Evolutionary conservation across 208 protist genomes (phyloP).

Genomic region (Perkinsela sp.): DNA sequence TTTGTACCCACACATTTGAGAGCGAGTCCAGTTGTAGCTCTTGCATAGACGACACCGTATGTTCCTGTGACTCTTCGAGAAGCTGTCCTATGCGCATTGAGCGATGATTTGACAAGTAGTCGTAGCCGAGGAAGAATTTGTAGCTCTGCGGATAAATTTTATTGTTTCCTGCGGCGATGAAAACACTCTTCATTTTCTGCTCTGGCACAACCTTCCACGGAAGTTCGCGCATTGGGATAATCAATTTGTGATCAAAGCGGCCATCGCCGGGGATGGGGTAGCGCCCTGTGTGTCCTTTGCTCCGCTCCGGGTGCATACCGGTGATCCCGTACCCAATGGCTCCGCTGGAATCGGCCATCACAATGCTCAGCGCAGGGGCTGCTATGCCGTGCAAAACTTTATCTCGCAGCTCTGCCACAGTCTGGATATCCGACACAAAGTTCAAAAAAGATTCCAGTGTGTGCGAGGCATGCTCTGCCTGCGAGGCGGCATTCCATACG

Average conservation of each 20-base stretch:
- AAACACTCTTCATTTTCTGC: neutral
- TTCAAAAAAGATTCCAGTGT: neutral
- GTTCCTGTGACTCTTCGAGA: neutral
- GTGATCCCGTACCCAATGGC: neutral
- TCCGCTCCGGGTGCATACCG: neutral
- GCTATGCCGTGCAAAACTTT: constrained; percentile 1
- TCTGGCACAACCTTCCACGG: neutral
- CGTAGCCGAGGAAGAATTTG: neutral
- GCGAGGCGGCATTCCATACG: neutral
- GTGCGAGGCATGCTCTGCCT: neutral
- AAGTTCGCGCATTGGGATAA: neutral
- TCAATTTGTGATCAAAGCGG: neutral
- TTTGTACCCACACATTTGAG: neutral
- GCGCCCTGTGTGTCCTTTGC: neutral
- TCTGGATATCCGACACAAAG: neutral
- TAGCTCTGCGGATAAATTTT: neutral
- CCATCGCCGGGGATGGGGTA: neutral
- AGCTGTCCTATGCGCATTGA: neutral
- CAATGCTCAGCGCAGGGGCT: neutral
- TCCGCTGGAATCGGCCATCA: neutral
- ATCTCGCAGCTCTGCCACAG: neutral
- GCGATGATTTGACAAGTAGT: neutral
- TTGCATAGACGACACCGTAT: neutral
- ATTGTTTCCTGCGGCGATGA: neutral
- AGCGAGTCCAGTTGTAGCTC: neutral